Base-by-base conservation (phyloP, 768 basidiomycete species). In the Tulasnella sp. region DNA sequence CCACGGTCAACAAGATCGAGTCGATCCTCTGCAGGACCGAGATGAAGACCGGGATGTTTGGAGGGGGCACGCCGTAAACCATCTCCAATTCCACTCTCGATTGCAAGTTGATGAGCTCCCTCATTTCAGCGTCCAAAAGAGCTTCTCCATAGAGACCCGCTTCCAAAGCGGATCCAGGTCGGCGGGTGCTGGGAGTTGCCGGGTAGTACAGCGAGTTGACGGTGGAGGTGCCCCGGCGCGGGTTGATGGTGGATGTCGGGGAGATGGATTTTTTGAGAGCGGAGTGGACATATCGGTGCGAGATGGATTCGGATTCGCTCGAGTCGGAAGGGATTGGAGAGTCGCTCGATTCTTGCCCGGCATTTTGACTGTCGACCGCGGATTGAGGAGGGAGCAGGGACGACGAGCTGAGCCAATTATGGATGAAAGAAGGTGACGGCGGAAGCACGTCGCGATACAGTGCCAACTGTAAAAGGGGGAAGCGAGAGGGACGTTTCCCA, bases 11-110 rank as follows among this genome's bases (percentile, higher is more conserved):
- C 9, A 95, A 84, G 81, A 95, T 89, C 6, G 92, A 89, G 84
- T 94, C 94, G 81, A 94, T 86, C 78, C 94, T 90, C 84, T 94
- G 93, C 77, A 96, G 87, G 83, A 91, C 93, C 11, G 92, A 90
- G 28, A 96, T 89, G 84, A 95, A 93, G 3, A 93, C 91, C 0
- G 94, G 94, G 42, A 96, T 93, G 81, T 88, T 89, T 72, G 96
- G 91, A 54, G 93, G 88, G 3, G 95, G 93, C n/a, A 93, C 85
- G 1, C 94, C 94, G 83, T 94, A 95, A 7, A 94, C 88, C 75
- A 91, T 90, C 84, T 95, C 94, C 54, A 96, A 85, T 80, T 96
- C 95, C 84, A 93, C 92, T 60, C 94, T 87, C 28, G 88, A 88
- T 83, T 92, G 92, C 77, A 94, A 85, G 1, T 88, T 87, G 58